These are phyloP conservation scores for Diplocarpon rosae DNA, from an alignment of 2,329 filamentous ascomycete species.

Conservation along the genomic window DNA sequence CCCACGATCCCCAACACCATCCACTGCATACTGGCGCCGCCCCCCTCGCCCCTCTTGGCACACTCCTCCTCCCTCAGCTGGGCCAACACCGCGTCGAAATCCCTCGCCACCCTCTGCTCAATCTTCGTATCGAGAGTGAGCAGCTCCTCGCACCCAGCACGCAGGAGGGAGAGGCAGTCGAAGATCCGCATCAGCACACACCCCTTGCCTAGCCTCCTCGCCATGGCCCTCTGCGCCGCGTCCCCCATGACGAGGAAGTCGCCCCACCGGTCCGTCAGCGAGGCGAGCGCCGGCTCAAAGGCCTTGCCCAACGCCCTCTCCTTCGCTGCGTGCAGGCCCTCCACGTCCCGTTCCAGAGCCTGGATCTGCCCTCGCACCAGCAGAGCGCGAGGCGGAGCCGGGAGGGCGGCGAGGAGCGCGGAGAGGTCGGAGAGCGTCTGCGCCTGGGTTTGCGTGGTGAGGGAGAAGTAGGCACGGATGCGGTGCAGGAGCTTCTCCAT, in stretches of 20 bases:
- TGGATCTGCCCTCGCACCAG: neutral
- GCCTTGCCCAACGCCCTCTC: neutral
- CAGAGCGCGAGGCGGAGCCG: neutral
- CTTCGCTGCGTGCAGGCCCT: neutral
- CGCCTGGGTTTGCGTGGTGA: neutral
- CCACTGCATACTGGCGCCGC: slow-evolving; percentile 1
- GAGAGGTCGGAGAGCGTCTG: neutral
- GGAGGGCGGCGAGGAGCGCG: neutral
- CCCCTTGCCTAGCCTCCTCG: neutral
- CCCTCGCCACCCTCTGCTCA: neutral
- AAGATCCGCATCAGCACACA: slow-evolving; percentile 1
- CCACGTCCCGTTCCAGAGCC: neutral
- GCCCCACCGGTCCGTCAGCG: neutral
- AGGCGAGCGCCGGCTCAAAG: neutral
- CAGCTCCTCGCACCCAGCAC: neutral
- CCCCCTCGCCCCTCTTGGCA: neutral
- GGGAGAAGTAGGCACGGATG: neutral
- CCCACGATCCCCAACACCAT: neutral
- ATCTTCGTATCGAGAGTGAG: neutral
- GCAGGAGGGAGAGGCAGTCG: neutral
- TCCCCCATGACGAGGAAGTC: neutral
- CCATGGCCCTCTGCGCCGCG: neutral
- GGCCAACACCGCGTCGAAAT: neutral
- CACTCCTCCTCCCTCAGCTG: neutral
- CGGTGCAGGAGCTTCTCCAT: neutral